A percentile compares a stretch with the other conserved stretches of the same genome.
Evolutionary conservation across 1,139 yeast species (phyloP).

Genomic region (Blastobotrys arbuscula): DNA sequence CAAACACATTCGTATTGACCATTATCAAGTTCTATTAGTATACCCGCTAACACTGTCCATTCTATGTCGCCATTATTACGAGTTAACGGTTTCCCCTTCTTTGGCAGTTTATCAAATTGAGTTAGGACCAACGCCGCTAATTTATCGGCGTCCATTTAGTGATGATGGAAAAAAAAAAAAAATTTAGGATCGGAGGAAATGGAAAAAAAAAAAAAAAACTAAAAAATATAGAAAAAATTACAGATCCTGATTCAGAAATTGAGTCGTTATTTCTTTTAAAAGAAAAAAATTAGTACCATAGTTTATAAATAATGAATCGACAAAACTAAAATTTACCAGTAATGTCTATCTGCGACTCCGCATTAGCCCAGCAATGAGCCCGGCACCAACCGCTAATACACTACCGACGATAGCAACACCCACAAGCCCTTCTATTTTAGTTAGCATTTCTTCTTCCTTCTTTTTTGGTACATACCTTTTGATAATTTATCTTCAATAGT

Average conservation of each 20-base stretch:
- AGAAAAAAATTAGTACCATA: background rate
- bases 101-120: slow-evolving; percentile 34
- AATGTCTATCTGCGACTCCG: slow-evolving; percentile 18
- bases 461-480: slow-evolving; percentile 35
- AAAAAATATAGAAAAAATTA: background rate
- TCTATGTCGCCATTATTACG: slow-evolving; percentile 63
- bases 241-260: background rate
- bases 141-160: slow-evolving; percentile 21
- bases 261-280: background rate
- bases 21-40: slow-evolving; percentile 43
- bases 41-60: slow-evolving; percentile 81
- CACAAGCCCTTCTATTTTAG: slow-evolving; percentile 60
- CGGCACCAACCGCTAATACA: slow-evolving; percentile 75
- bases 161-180: background rate
- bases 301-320: too few relatives aligned
- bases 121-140: slow-evolving; percentile 33
- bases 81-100: slow-evolving; percentile 50
- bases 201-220: background rate
- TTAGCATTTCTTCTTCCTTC: background rate
- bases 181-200: background rate
- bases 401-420: slow-evolving; percentile 88
- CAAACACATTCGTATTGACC: slow-evolving; percentile 36
- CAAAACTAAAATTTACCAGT: too few relatives aligned
- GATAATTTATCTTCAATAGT: slow-evolving; percentile 83
- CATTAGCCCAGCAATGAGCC: slow-evolving; percentile 55